These are phyloP conservation scores for Omphalea diandra DNA, from an alignment of 441 rosid genomes.

Conservation along the genomic window DNA sequence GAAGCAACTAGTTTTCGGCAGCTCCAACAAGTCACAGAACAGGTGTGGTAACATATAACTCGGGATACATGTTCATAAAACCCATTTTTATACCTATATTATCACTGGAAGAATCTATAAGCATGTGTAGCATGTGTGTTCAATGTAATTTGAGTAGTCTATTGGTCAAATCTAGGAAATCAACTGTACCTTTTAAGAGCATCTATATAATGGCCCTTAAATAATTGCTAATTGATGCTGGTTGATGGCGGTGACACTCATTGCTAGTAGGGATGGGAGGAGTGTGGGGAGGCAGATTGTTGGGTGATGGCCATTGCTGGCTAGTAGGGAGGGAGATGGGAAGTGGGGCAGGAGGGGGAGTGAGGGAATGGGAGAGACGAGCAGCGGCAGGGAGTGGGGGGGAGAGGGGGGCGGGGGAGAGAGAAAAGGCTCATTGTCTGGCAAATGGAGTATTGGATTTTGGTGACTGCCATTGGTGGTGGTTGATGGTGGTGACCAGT, in stretches of 20 bases:
- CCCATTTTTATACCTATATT: not conserved
- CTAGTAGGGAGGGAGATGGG: too few species aligned
- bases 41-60: constrained; percentile 39
- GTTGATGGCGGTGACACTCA: too few species aligned
- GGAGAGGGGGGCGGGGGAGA: too few species aligned
- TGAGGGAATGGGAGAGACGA: too few species aligned
- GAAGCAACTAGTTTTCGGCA: constrained; percentile 83
- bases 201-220: not conserved
- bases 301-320: too few species aligned
- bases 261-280: too few species aligned
- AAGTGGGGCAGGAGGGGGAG: too few species aligned
- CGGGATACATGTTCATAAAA: not conserved
- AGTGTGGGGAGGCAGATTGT: too few species aligned
- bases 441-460: not conserved
- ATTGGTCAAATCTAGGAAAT: not conserved
- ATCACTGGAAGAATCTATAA: not conserved
- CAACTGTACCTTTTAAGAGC: not conserved
- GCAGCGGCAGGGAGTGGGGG: too few species aligned
- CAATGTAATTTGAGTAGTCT: not conserved
- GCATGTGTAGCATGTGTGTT: not conserved
- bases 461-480: too few species aligned
- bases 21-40: constrained; percentile 79
- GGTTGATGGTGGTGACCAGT: not conserved
- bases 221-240: too few species aligned
- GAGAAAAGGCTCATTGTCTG: too few species aligned